phyloP scores from a whole-genome alignment of 139 green algal species.

The Chlamydomonas asymmetrica region DNA sequence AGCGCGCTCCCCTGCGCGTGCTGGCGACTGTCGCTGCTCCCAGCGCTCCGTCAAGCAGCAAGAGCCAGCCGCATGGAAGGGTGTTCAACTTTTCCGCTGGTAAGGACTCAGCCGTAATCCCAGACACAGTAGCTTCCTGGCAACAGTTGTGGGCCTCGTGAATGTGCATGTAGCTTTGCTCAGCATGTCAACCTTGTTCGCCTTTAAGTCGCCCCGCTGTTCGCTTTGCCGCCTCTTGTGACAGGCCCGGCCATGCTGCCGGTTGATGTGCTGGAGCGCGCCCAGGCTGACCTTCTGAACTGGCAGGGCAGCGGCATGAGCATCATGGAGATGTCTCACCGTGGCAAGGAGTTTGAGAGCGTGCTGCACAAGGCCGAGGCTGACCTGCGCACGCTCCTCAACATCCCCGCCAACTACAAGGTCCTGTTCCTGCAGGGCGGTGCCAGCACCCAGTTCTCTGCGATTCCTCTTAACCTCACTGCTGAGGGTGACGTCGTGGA shows the following conservation, averaged over 20 bases:
- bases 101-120: too few relatives aligned
- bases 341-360: slow-evolving; percentile 92
- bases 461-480: slow-evolving; percentile 91
- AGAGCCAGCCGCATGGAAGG: slow-evolving; percentile 25
- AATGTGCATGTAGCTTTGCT: too few relatives aligned
- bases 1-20: too few relatives aligned
- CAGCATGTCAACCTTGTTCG: too few relatives aligned
- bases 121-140: neutral
- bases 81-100: slow-evolving; percentile 65
- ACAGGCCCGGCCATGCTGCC: slow-evolving; percentile 91
- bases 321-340: slow-evolving; percentile 99
- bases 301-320: slow-evolving; percentile 87
- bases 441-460: slow-evolving; percentile 92
- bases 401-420: slow-evolving; percentile 96
- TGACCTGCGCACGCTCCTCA: slow-evolving; percentile 89
- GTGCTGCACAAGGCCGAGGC: slow-evolving; percentile 91
- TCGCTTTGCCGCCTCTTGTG: slow-evolving; percentile 90
- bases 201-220: slow-evolving; percentile 17
- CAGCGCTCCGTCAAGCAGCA: too few relatives aligned
- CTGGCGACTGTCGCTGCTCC: too few relatives aligned
- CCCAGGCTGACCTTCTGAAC: slow-evolving; percentile 94
- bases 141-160: neutral
- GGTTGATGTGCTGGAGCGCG: slow-evolving; percentile 87
- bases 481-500: slow-evolving; percentile 62
- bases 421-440: slow-evolving; percentile 85